Percentiles rank a stretch among this genome's conserved stretches.
These are phyloP conservation scores for Stereocaulon alpinum DNA, from an alignment of 495 filamentous ascomycete genomes.

Conservation along the genomic window DNA sequence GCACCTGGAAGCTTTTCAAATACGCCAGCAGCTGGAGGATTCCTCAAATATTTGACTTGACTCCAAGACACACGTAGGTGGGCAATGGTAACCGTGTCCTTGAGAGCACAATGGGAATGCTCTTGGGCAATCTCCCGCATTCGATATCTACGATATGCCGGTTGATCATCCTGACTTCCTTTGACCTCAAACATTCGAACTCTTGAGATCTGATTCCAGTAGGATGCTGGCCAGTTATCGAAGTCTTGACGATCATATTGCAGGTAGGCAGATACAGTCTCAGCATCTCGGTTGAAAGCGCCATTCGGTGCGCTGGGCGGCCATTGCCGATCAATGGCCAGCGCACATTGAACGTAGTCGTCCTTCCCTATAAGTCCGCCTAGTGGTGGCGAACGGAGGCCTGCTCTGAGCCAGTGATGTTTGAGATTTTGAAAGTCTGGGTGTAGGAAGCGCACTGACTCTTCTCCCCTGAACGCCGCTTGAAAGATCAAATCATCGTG, in stretches of 20 bases:
- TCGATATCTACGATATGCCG: constrained; percentile 16
- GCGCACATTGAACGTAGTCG: constrained; percentile 9
- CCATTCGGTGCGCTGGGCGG: not conserved
- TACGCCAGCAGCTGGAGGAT: constrained; percentile 18
- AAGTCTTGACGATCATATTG: constrained; percentile 8
- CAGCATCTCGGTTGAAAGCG: not conserved
- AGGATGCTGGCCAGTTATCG: not conserved
- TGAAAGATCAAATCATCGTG: constrained; percentile 9
- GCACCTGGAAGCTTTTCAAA: constrained; percentile 5
- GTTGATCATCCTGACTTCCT: constrained; percentile 3
- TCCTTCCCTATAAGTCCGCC: not conserved
- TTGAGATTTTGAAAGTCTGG: not conserved
- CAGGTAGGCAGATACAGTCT: not conserved
- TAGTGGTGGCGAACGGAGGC: not conserved
- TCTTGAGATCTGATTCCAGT: constrained; percentile 15
- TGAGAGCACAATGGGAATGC: constrained; percentile 8
- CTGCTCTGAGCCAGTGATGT: not conserved
- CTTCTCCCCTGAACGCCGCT: constrained; percentile 6
- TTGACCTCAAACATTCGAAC: constrained; percentile 18
- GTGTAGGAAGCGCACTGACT: constrained; percentile 7
- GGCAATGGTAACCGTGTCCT: constrained; percentile 8
- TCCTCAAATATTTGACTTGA: constrained; percentile 16
- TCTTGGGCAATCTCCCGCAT: constrained; percentile 18
- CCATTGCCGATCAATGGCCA: constrained; percentile 1
- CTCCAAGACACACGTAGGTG: constrained; percentile 23